Evolutionary conservation across 2,329 filamentous ascomycete species (phyloP).

Genomic region (Colletotrichum trifolii): DNA sequence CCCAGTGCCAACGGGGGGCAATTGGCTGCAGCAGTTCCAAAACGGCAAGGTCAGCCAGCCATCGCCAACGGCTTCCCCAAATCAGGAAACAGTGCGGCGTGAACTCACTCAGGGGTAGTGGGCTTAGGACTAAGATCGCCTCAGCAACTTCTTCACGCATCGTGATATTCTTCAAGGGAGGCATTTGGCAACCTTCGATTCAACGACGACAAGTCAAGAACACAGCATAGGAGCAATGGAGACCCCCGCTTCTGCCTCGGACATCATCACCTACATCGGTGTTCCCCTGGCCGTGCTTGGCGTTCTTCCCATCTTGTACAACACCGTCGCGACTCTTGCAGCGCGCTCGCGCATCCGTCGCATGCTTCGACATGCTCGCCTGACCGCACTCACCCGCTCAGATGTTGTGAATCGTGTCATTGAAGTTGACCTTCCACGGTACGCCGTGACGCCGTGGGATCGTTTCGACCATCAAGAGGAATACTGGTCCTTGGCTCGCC

Average conservation of each 20-base stretch:
- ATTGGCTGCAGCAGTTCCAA: constrained; percentile 4
- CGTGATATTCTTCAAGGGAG: no score
- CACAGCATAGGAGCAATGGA: neutral
- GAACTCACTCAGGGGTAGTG: constrained; percentile 23
- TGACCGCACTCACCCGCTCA: constrained; percentile 69
- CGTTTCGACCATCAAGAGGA: constrained; percentile 62
- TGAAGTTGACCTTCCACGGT: constrained; percentile 73
- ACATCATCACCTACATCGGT: constrained; percentile 37
- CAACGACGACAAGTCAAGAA: constrained; percentile 16
- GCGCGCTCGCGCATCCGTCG: constrained; percentile 70
- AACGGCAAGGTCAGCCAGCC: constrained; percentile 4
- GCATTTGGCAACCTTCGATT: neutral
- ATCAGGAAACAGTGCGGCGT: constrained; percentile 27
- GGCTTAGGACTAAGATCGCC: no score
- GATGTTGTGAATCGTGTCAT: constrained; percentile 74
- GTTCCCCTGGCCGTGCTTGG: constrained; percentile 67
- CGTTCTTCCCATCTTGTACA: constrained; percentile 74
- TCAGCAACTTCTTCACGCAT: neutral
- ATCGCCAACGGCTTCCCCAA: constrained; percentile 26
- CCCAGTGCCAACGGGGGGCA: neutral
- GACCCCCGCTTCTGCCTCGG: constrained; percentile 7
- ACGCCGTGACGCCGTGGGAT: constrained; percentile 71
- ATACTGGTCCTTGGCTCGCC: constrained; percentile 67
- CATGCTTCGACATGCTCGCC: constrained; percentile 65
- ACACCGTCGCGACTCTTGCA: constrained; percentile 68